Evolutionary conservation across 2,329 filamentous ascomycete species (phyloP), one percentile per base, ranked within the genome.

Genomic region (Colletotrichum sp.): DNA sequence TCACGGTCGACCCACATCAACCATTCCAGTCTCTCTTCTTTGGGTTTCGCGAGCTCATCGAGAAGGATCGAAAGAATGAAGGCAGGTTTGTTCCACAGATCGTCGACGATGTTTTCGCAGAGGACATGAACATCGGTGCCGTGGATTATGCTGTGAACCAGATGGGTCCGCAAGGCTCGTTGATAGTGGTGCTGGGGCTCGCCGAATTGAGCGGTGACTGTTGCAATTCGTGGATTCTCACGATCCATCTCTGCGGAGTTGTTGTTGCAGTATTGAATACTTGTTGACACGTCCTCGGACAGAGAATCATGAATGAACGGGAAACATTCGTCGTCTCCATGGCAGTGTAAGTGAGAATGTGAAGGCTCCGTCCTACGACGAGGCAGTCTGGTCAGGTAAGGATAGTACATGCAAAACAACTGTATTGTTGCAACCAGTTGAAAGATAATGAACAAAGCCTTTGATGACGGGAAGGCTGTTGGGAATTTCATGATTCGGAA

Each of bases 51-150:
- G 73, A 79, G 74, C 67, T 79, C 78, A 6, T 64, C 65, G n/a
- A 79, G 34, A 4, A 79, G 38, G 15, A 86, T 79, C 26, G 82
- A 81, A 38, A 86, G 77, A 9, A 87, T 77, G 65, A 83, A 85
- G 9, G 84, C 83, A 7, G 84, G 85, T 75, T 86, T 86, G 9
- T 82, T 86, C 83, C 85, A 87, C 24, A 79, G 80, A 36, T 81
- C 82, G 57, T 81, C 77, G 24, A 79, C 75, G 68, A 83, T 78
- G 52, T 79, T 78, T 58, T 81, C 79, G 69, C 81, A 80, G 60
- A 83, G 82, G 36, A 85, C 75, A 82, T 82, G 34, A 77, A 79
- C 75, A 83, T 84, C 34, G 4, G 34, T 28, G 71, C 81, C 81
- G 73, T 85, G 82, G 48, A 82, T 48, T 4, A 81, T 73, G 74